Conservation (phyloP, 192 early-diverging fungal species). For the Phlyctochytrium bullatum region DNA sequence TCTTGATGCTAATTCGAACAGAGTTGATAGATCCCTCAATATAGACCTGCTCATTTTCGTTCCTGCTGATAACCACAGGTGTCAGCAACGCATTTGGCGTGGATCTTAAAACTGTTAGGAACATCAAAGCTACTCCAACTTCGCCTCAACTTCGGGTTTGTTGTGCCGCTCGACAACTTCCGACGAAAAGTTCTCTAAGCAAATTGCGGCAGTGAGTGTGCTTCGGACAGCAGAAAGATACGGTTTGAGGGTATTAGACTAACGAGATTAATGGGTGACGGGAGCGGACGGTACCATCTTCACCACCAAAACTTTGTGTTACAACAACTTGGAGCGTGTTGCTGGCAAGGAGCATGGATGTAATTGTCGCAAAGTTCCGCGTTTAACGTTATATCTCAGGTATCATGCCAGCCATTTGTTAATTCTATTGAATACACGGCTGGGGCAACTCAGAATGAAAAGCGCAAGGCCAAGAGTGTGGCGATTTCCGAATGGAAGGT, state of each 20-base stretch:
- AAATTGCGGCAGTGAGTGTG: constrained; percentile 90
- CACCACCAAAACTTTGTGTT: too few species aligned
- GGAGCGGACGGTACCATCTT: too few species aligned
- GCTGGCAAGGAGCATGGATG: too few species aligned
- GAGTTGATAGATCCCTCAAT: constrained; percentile 94
- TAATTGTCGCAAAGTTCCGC: too few species aligned
- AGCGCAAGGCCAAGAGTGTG: too few species aligned
- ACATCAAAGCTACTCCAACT: constrained; percentile 38
- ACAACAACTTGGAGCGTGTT: too few species aligned
- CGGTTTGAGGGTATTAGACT: constrained; percentile 97
- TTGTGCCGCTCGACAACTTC: constrained; percentile 98
- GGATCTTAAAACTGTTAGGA: constrained; percentile 30
- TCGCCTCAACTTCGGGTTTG: constrained; percentile 94
- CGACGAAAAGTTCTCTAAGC: constrained; percentile 96
- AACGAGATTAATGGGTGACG: too few species aligned
- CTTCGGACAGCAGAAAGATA: constrained; percentile 93
- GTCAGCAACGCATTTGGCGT: constrained; percentile 84
- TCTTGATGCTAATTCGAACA: constrained; percentile 88
- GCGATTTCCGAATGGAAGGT: too few species aligned
- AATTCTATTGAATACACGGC: too few species aligned
- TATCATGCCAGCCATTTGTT: too few species aligned
- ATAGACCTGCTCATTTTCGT: constrained; percentile 90
- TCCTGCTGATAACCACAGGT: constrained; percentile 81
- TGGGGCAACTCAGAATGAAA: too few species aligned
- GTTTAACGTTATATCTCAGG: too few species aligned